Conservation (phyloP, 352 stramenopile species). For the Blastocystis hominis region DNA sequence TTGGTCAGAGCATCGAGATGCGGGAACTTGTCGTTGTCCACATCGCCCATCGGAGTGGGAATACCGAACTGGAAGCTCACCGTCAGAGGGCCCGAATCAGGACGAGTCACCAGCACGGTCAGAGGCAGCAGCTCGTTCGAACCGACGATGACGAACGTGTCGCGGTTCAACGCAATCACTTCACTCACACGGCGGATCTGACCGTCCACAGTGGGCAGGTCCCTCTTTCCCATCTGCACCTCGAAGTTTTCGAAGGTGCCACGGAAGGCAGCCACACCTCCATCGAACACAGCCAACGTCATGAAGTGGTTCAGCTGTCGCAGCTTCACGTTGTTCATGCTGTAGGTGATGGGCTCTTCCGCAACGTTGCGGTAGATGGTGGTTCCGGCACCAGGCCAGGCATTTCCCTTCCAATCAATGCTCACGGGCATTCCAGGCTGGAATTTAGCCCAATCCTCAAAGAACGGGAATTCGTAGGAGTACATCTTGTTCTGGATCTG, state of each 20-base stretch:
- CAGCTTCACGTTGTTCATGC: slow-evolving; percentile 31
- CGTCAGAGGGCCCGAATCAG: background rate
- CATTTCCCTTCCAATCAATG: slow-evolving; percentile 15
- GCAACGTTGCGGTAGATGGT: slow-evolving; percentile 49
- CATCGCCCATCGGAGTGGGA: background rate
- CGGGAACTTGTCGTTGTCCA: background rate
- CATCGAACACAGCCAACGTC: background rate
- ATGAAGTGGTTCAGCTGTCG: background rate
- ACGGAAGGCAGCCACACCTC: background rate
- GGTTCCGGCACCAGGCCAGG: background rate
- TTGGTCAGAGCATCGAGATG: slow-evolving; percentile 1
- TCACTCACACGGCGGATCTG: background rate
- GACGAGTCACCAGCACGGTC: background rate
- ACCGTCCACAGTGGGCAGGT: background rate
- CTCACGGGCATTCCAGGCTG: background rate
- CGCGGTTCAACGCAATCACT: background rate
- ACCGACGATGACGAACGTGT: background rate
- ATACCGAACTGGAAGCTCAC: background rate
- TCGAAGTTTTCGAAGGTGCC: background rate
- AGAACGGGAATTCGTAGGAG: slow-evolving; percentile 30
- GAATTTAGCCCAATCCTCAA: background rate
- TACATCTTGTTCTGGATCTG: slow-evolving; percentile 40
- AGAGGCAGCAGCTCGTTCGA: background rate
- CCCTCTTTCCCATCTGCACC: background rate
- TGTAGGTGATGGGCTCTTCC: background rate